These are phyloP conservation scores for Hypoxylon rubiginosum DNA, from an alignment of 2,329 filamentous ascomycete genomes.

Conservation along the genomic window DNA sequence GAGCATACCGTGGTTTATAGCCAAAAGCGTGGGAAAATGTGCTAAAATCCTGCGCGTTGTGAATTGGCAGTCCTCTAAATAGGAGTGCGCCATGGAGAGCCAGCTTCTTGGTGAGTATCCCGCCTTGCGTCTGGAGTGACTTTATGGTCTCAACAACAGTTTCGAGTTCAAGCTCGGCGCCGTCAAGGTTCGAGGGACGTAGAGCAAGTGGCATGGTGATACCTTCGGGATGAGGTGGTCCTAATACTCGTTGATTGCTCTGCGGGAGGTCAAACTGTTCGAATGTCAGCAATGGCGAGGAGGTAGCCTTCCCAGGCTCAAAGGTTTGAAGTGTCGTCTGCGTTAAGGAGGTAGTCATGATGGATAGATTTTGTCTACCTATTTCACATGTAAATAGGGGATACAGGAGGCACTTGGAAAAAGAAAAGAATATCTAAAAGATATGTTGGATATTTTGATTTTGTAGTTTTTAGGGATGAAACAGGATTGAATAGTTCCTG, in stretches of 20 bases:
- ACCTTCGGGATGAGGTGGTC: conserved; percentile 54
- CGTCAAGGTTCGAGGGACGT: conserved; percentile 48
- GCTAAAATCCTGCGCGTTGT: conserved; percentile 61
- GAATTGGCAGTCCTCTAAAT: conserved; percentile 61
- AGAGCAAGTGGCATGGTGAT: conserved; percentile 58
- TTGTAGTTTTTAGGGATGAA: neutral
- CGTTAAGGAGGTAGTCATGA: conserved; percentile 50
- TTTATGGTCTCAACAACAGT: conserved; percentile 55
- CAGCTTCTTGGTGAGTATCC: conserved; percentile 56
- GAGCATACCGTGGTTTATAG: conserved; percentile 51
- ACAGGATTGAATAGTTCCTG: neutral
- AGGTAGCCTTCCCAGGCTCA: conserved; percentile 1
- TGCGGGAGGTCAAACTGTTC: conserved; percentile 57
- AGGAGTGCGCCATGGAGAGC: conserved; percentile 61
- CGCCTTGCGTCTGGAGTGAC: conserved; percentile 51
- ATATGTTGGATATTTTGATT: neutral
- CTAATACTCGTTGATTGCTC: conserved; percentile 58
- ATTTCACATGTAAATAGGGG: neutral
- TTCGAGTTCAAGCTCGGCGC: conserved; percentile 50
- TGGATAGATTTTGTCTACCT: neutral
- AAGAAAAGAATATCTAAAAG: too few relatives aligned
- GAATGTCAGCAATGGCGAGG: conserved; percentile 47
- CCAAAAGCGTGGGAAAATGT: conserved; percentile 64
- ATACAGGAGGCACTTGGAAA: too few relatives aligned
- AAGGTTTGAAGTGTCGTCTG: conserved; percentile 32